Conservation (phyloP, 495 filamentous ascomycete genomes). For the Penicillium turbatum region DNA sequence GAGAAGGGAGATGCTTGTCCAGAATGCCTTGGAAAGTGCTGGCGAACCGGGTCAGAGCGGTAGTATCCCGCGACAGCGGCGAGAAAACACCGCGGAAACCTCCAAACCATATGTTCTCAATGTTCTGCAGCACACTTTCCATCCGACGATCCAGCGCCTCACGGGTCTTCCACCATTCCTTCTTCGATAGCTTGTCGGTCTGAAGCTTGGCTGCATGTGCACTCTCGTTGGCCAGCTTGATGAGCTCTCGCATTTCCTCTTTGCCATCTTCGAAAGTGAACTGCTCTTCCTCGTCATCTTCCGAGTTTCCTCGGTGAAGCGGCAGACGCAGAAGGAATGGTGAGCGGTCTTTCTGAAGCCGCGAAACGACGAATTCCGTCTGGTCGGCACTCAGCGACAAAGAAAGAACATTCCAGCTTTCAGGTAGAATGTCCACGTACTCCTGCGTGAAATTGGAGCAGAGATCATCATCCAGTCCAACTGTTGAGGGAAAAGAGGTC, state of each 20-base stretch:
- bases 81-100: conserved; percentile 91
- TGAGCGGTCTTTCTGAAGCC: conserved; percentile 62
- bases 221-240: conserved; percentile 70
- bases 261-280: conserved; percentile 79
- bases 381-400: conserved; percentile 73
- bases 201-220: conserved; percentile 68
- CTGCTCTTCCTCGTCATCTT: conserved; percentile 76
- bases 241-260: conserved; percentile 75
- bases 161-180: conserved; percentile 83
- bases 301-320: conserved; percentile 70
- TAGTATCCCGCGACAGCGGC: conserved; percentile 54
- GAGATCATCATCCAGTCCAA: conserved; percentile 24
- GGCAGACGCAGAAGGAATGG: conserved; percentile 86
- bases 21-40: conserved; percentile 75
- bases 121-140: conserved; percentile 71
- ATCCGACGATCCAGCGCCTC: conserved; percentile 73
- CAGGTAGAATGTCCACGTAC: conserved; percentile 64
- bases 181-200: conserved; percentile 57
- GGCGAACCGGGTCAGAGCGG: conserved; percentile 68
- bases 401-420: conserved; percentile 79
- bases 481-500: conserved; percentile 12
- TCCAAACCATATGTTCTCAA: conserved; percentile 91
- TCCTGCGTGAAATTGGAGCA: conserved; percentile 35
- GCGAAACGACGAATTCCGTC: conserved; percentile 78
- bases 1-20: conserved; percentile 82